A percentile compares a stretch with the other conserved stretches of the same genome.
phyloP scores from a whole-genome alignment of 306 rosid genomes.

The Quercus agrifolia region DNA sequence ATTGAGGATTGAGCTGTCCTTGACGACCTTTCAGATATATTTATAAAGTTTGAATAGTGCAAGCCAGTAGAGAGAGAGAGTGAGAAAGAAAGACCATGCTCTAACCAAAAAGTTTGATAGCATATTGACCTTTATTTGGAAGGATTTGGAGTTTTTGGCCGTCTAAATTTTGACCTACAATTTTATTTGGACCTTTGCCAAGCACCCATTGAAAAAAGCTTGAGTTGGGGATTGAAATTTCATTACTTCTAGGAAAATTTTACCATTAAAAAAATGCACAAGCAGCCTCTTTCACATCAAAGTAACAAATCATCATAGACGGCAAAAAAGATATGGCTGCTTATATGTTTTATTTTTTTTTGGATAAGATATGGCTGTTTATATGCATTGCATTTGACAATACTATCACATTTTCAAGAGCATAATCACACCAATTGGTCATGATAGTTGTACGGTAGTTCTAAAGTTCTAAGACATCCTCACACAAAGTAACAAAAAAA shows the following conservation, averaged over 20 bases:
- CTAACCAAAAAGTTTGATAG: too few species aligned
- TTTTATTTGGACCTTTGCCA: neutral
- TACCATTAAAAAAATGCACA: neutral
- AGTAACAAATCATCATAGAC: neutral
- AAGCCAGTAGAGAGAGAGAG: neutral
- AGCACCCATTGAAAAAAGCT: neutral
- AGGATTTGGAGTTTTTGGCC: too few species aligned
- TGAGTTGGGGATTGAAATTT: neutral
- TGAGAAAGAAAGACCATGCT: neutral
- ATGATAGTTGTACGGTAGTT: too few species aligned
- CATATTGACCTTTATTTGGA: too few species aligned
- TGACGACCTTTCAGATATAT: slow-evolving; percentile 3
- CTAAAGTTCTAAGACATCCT: neutral
- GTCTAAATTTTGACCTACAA: too few species aligned
- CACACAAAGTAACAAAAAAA: neutral
- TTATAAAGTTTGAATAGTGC: neutral
- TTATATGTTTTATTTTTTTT: too few species aligned
- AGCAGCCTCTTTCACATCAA: neutral
- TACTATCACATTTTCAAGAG: neutral
- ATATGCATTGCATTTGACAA: neutral
- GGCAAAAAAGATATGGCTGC: too few species aligned
- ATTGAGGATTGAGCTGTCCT: slow-evolving; percentile 41
- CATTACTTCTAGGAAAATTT: neutral
- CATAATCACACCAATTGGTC: neutral
- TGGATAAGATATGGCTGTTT: too few species aligned